Conservation (phyloP, 169 alveolate genomes). For the Plasmodium malariae region DNA sequence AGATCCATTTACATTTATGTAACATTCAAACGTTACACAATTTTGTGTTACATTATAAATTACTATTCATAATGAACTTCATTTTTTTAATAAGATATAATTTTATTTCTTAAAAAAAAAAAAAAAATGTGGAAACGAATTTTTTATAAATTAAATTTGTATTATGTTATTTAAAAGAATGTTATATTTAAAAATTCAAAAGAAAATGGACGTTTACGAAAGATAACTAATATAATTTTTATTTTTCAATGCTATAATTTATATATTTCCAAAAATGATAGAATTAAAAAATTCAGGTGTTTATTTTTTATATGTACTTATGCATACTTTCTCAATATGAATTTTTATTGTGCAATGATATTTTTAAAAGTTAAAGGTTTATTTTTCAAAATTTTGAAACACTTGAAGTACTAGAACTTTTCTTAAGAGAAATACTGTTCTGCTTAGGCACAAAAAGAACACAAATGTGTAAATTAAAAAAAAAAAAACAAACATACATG, state of each 20-base stretch:
- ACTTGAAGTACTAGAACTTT: background rate
- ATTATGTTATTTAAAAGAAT: background rate
- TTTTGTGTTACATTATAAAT: no score
- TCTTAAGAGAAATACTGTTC: background rate
- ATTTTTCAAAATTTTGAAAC: background rate
- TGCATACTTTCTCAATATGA: background rate
- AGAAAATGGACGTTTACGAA: slow-evolving; percentile 3
- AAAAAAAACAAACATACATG: background rate
- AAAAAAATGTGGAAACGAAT: background rate
- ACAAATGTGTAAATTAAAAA: background rate
- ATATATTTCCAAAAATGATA: background rate
- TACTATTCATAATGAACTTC: no score
- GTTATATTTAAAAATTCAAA: background rate
- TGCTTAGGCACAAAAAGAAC: background rate
- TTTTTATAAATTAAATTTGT: background rate
- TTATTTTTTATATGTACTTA: no score
- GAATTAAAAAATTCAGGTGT: background rate
- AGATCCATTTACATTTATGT: no score
- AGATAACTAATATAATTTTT: background rate
- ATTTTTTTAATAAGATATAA: background rate
- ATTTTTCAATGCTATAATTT: background rate
- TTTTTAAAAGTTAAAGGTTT: slow-evolving; percentile 15
- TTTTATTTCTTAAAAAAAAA: background rate
- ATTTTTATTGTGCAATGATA: background rate
- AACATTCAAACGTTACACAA: no score